Base-by-base conservation (phyloP, 768 basidiomycete species). In the Psilocybe tampanensis region DNA sequence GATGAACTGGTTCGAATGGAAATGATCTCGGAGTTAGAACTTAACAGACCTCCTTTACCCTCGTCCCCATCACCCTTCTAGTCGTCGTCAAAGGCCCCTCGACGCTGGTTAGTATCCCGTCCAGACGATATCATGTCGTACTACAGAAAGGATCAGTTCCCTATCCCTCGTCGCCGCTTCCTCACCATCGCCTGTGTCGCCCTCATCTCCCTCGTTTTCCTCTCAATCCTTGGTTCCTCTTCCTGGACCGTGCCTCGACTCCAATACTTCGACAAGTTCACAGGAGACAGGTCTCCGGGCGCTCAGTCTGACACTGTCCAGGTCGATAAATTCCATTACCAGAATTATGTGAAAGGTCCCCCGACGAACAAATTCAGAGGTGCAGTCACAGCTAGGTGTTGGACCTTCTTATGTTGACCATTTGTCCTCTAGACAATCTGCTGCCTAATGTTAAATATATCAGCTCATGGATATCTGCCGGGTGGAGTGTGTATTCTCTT, bases 401-500 rank as follows among this genome's bases (percentile, higher is more conserved):
- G 11, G 36, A n/a, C 18, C 1, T 11, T 17, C 41, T 49, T 6
- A 33, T 5, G 8, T n/a, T 39, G 36, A 39, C 36, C 36, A 13
- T 39, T 43, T 36, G 32, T 18, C 23, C 24, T 5, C 7, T 47
- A 87, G 89, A 89, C 60, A 90, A 89, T 61, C 71, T 91, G 33
- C 80, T 78, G 15, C 70, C 80, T 18, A 82, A 88, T 54, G 73
- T 74, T 3, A 78, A 85, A 60, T 91, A 90, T 60, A 82, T 91
- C 56, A 86, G 88, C 1, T 86, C 86, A 13, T 91, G 87, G 87
- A 75, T 85, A 39, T 84, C 85, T 34, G 87, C 88, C n/a, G 89
- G 89, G 39, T 91, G 89, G 89, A 89, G 84, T 85, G 66, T 62
- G 84, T 78, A 26, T 47, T 77, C 29, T 48, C 44, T 26, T 13